Base-by-base conservation (phyloP, 345 rosid species). In the Euphorbia lathyris region DNA sequence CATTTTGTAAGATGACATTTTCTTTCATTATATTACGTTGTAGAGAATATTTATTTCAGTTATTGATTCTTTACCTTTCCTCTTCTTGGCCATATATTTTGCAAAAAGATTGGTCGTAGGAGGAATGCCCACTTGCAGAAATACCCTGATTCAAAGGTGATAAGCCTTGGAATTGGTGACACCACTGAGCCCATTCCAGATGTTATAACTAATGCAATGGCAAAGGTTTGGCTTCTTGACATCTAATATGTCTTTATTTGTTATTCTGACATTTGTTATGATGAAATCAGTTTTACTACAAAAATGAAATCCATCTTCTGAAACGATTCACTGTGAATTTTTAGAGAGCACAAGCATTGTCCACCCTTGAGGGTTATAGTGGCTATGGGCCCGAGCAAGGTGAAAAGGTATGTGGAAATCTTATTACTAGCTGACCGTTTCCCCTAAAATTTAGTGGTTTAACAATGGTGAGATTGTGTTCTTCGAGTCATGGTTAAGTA, bases 381-480 rank as follows among this genome's bases (percentile, higher is more conserved):
- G 97, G 97, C 30, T 95, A 95, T 68, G 99, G 97, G 71, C 85
- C 89, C 58, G 99, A 95, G 79, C 99, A 95, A 82, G 99, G 99
- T 78, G 93, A 88, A 86, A 90, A 84, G 71, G 99, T 92, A 80
- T 38, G 87, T 68, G 19, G 16, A 7, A n/a, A 29, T 51, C 40
- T 68, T 51, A 45, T 26, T 42, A 36, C n/a, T 38, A 47, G 55
- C 32, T 68, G 23, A 19, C 26, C 10, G 3, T 14, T 43, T 53
- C 56, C 34, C n/a, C n/a, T n/a, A 22, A 25, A 20, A 43, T 42
- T 73, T 63, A 66, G 58, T 29, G 27, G 45, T 38, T 59, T 50
- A 3, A 11, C 55, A 26, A 32, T 20, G 11, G 0, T 11, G 9
- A 45, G 36, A 27, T 45, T 4, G 12, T 2, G 38, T 34, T 34